phyloP scores from a whole-genome alignment of 2,329 filamentous ascomycete genomes.

The Scedosporium boydii region DNA sequence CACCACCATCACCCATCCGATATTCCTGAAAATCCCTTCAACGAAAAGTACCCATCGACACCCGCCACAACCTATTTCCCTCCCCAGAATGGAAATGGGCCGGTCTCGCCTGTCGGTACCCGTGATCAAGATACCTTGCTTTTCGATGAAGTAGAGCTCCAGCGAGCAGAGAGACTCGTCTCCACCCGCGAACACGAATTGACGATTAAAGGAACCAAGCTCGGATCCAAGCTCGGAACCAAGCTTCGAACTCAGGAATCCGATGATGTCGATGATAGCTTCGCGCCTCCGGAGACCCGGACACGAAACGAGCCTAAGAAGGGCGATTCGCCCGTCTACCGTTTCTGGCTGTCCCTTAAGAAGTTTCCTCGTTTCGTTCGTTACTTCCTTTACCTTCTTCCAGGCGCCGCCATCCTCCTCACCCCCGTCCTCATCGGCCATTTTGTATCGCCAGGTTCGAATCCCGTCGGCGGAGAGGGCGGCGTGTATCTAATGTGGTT shows the following conservation, averaged over 20 bases:
- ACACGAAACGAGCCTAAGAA: not conserved
- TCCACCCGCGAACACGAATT: constrained; percentile 31
- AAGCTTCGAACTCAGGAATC: not conserved
- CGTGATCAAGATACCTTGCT: constrained; percentile 19
- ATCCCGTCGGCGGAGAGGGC: constrained; percentile 53
- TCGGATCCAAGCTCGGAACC: not conserved
- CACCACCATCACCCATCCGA: not conserved
- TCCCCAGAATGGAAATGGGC: not conserved
- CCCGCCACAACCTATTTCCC: constrained; percentile 9
- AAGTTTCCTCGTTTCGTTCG: constrained; percentile 41
- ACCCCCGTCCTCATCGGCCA: constrained; percentile 36
- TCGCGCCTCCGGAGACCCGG: constrained; percentile 9
- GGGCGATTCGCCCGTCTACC: constrained; percentile 17
- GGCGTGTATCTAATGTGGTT: constrained; percentile 82
- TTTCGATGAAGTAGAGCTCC: constrained; percentile 39
- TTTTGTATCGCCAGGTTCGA: constrained; percentile 25
- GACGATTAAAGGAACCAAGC: not conserved
- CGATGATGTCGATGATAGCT: not conserved
- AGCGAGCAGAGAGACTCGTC: constrained; percentile 35
- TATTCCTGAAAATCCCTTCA: constrained; percentile 2
- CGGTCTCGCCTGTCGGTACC: not conserved
- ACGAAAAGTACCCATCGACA: constrained; percentile 12
- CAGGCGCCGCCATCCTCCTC: constrained; percentile 32
- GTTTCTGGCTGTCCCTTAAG: constrained; percentile 33
- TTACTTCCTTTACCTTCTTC: constrained; percentile 38